A percentile compares a stretch with the other conserved stretches of the same genome.
Evolutionary conservation across 129 eudicot genomes (phyloP).

Genomic region (Erigeron canadensis): DNA sequence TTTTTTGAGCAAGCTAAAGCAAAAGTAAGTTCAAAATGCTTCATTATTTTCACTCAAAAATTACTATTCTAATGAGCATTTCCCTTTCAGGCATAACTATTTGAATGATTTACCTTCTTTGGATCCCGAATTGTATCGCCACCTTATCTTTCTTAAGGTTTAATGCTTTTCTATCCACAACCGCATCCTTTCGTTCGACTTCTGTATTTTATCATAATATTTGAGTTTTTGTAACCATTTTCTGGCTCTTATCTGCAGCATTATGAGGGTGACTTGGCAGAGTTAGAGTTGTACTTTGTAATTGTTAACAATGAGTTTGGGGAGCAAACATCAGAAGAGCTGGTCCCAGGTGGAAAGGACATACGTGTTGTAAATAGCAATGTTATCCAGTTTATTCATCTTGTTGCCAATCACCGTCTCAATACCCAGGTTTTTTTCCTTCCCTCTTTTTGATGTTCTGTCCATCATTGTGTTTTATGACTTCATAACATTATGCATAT

Average conservation of each 20-base stretch:
- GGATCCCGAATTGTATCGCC: constrained; percentile 98
- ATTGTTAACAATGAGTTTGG: constrained; percentile 88
- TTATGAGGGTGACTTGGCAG: constrained; percentile 75
- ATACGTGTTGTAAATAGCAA: constrained; percentile 82
- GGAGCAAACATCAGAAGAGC: constrained; percentile 90
- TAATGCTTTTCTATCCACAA: constrained; percentile 18
- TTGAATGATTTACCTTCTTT: constrained; percentile 91
- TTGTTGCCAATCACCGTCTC: constrained; percentile 88
- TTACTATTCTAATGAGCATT: constrained; percentile 12
- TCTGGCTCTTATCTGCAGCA: constrained; percentile 47
- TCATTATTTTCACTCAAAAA: neutral
- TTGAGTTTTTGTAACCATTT: constrained; percentile 7
- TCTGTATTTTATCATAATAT: neutral
- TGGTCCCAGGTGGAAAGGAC: constrained; percentile 78
- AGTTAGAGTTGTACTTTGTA: constrained; percentile 86
- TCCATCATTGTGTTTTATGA: constrained; percentile 12
- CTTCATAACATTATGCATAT: constrained; percentile 15
- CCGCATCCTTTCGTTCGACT: neutral
- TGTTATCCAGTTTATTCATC: constrained; percentile 88
- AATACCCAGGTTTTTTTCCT: constrained; percentile 69
- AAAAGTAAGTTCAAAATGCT: constrained; percentile 61
- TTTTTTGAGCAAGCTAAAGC: constrained; percentile 95
- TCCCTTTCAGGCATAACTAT: constrained; percentile 72
- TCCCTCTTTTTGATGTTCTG: neutral
- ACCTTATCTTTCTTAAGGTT: constrained; percentile 89